Evolutionary conservation across 495 filamentous ascomycete genomes (phyloP).

Genomic region (Lentithecium fluviatile): DNA sequence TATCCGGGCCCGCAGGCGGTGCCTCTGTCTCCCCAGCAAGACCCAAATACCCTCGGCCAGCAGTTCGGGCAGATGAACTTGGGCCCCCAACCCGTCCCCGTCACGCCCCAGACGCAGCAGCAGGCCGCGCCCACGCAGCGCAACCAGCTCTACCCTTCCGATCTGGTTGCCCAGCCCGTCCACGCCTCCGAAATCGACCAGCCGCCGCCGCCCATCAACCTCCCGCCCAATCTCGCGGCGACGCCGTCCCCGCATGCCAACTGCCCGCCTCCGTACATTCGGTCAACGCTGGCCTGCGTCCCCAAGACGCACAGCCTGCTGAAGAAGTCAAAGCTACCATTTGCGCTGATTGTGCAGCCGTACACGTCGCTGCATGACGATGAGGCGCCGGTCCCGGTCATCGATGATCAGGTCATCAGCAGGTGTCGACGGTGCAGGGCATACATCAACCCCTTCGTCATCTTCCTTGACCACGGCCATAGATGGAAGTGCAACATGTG

Average conservation of each 20-base stretch:
- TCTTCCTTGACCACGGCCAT: slow-evolving; percentile 94
- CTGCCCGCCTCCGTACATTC: slow-evolving; percentile 90
- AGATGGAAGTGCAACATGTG: slow-evolving; percentile 99
- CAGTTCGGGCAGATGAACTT: slow-evolving; percentile 38
- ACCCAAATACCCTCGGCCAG: slow-evolving; percentile 13
- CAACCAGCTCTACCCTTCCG: slow-evolving; percentile 89
- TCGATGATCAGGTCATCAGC: slow-evolving; percentile 95
- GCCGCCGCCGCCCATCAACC: slow-evolving; percentile 84
- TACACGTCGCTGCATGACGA: slow-evolving; percentile 89
- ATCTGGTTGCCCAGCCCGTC: slow-evolving; percentile 87
- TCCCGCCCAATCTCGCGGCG: slow-evolving; percentile 91
- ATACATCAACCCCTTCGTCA: slow-evolving; percentile 96
- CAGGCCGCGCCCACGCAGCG: slow-evolving; percentile 60
- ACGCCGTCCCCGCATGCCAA: slow-evolving; percentile 91
- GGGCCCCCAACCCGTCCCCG: slow-evolving; percentile 27
- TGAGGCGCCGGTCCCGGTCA: slow-evolving; percentile 86
- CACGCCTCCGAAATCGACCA: slow-evolving; percentile 90
- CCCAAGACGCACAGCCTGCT: slow-evolving; percentile 87
- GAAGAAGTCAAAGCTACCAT: slow-evolving; percentile 94
- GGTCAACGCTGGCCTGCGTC: slow-evolving; percentile 89
- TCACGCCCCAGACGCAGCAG: slow-evolving; percentile 42
- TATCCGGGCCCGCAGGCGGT: slow-evolving; percentile 13
- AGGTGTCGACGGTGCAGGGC: slow-evolving; percentile 91
- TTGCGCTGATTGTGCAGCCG: slow-evolving; percentile 93
- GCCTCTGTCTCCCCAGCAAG: slow-evolving; percentile 16